A percentile compares a stretch with the other conserved stretches of the same genome.
phyloP scores from a whole-genome alignment of 2,329 filamentous ascomycete genomes.

The Claviceps sp. region DNA sequence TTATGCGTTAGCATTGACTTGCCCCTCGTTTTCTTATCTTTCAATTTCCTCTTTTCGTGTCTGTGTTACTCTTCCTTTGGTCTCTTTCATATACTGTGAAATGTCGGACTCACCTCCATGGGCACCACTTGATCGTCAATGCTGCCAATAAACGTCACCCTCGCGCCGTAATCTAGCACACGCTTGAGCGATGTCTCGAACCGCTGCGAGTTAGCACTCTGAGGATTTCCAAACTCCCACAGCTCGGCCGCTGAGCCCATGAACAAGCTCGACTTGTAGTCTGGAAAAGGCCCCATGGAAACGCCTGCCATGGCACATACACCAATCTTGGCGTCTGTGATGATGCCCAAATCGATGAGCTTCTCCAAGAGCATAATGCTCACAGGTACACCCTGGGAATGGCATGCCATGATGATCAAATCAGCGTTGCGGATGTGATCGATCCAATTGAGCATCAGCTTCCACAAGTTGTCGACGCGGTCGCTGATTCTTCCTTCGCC shows the following conservation, averaged over 20 bases:
- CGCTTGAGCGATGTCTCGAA: slow-evolving; percentile 65
- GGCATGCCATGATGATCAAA: slow-evolving; percentile 81
- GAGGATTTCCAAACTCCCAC: slow-evolving; percentile 79
- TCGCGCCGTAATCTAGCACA: slow-evolving; percentile 64
- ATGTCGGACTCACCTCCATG: slow-evolving; percentile 49
- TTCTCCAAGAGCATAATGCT: slow-evolving; percentile 86
- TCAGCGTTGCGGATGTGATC: slow-evolving; percentile 80
- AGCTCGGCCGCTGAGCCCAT: slow-evolving; percentile 87
- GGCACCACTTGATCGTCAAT: slow-evolving; percentile 96
- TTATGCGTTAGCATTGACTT: neutral
- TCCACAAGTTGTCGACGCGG: slow-evolving; percentile 86
- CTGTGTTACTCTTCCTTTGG: neutral
- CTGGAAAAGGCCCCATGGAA: slow-evolving; percentile 80
- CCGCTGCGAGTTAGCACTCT: slow-evolving; percentile 68
- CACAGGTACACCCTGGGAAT: slow-evolving; percentile 92
- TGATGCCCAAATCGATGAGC: slow-evolving; percentile 76
- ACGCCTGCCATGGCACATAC: slow-evolving; percentile 87
- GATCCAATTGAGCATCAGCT: slow-evolving; percentile 86
- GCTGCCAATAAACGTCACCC: slow-evolving; percentile 80
- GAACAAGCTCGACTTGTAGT: slow-evolving; percentile 80
- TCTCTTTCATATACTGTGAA: too few species aligned
- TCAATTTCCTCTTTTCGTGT: neutral
- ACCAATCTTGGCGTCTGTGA: slow-evolving; percentile 64
- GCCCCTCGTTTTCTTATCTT: neutral
- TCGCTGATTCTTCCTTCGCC: slow-evolving; percentile 88